Conservation (phyloP, 306 rosid genomes). For the Rosa persica region DNA sequence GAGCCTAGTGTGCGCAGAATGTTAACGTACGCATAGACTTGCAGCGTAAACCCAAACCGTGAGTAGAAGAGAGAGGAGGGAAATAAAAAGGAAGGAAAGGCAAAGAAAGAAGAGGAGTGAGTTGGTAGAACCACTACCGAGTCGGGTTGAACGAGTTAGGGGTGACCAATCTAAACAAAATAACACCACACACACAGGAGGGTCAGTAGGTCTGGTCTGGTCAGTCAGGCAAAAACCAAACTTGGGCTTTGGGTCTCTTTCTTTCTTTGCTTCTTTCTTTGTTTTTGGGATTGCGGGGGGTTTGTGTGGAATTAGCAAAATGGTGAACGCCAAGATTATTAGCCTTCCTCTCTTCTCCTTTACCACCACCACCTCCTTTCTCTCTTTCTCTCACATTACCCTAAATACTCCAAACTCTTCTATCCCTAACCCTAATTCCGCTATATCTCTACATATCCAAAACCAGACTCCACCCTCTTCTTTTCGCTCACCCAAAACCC, state of each 20-base stretch:
- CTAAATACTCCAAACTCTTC: constrained; percentile 28
- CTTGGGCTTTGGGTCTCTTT: constrained; percentile 25
- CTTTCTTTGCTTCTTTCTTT: background rate
- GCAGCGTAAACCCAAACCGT: constrained; percentile 40
- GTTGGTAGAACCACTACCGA: constrained; percentile 20
- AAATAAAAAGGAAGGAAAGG: too few species aligned
- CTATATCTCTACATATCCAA: background rate
- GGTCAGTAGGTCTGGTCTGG: background rate
- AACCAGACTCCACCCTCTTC: constrained; percentile 10
- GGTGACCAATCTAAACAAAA: constrained; percentile 28
- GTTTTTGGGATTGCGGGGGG: background rate
- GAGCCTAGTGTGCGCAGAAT: constrained; percentile 18
- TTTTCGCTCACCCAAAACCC: background rate
- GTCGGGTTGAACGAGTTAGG: constrained; percentile 34
- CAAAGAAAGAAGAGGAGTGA: constrained; percentile 19
- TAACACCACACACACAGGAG: constrained; percentile 14
- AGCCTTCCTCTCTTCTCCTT: constrained; percentile 33
- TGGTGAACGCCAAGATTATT: constrained; percentile 64
- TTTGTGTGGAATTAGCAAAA: constrained; percentile 61
- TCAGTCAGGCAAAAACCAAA: constrained; percentile 6
- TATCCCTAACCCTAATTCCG: constrained; percentile 6
- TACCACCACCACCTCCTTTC: constrained; percentile 37
- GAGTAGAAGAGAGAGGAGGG: constrained; percentile 31
- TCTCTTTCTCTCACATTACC: constrained; percentile 44
- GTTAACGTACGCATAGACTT: constrained; percentile 49